Evolutionary conservation across 345 rosid species (phyloP).

Genomic region (Eucalyptus erythrocorys): DNA sequence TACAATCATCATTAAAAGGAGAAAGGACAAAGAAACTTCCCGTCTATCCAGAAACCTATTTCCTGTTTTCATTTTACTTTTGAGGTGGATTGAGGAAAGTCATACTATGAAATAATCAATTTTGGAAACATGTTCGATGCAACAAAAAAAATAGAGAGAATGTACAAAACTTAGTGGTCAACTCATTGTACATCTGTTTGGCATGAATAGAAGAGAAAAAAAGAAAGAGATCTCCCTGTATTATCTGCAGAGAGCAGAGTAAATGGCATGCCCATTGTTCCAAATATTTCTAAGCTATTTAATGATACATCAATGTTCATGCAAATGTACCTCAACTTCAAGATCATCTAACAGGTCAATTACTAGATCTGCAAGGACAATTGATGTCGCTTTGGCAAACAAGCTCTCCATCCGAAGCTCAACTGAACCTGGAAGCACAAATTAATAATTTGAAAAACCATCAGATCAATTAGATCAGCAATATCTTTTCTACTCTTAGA

Average conservation of each 20-base stretch:
- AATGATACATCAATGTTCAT: neutral
- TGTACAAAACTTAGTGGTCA: neutral
- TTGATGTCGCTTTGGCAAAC: slow-evolving; percentile 41
- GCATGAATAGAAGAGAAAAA: neutral
- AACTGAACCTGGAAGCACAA: slow-evolving; percentile 41
- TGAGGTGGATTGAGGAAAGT: neutral
- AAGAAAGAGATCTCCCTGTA: neutral
- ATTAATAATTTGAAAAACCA: neutral
- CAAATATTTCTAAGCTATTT: neutral
- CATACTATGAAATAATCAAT: neutral
- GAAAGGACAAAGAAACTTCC: neutral
- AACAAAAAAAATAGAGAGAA: neutral
- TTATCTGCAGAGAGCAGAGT: neutral
- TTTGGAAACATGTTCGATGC: neutral
- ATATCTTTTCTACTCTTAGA: neutral
- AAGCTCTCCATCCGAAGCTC: slow-evolving; percentile 40
- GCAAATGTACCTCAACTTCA: slow-evolving; percentile 60
- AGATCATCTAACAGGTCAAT: slow-evolving; percentile 50
- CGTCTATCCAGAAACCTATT: neutral
- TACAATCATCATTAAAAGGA: neutral
- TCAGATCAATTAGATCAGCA: neutral
- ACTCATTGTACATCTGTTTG: neutral
- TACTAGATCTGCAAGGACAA: slow-evolving; percentile 44
- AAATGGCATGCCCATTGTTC: neutral
- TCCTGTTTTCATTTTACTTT: neutral